Evolutionary conservation across 1,284 basidiomycete genomes (phyloP).

Genomic region (Volvariella volvacea): DNA sequence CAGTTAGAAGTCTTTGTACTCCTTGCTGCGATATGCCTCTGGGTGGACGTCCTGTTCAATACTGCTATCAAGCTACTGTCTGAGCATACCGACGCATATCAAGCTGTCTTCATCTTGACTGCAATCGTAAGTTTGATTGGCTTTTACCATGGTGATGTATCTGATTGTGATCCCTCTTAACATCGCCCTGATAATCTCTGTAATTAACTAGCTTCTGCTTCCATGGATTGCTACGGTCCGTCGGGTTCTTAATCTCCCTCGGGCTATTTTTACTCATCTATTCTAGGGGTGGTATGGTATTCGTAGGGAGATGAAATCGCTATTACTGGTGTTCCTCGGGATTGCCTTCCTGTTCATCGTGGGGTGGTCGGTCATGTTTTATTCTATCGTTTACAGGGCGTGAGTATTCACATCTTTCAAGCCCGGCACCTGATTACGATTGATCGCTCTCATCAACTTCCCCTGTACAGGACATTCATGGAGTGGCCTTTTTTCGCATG

Average conservation of each 20-base stretch:
- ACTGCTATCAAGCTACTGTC: slow-evolving; percentile 39
- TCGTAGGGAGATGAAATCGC: slow-evolving; percentile 33
- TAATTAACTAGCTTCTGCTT: slow-evolving; percentile 41
- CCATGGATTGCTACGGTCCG: slow-evolving; percentile 45
- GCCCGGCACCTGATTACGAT: not conserved
- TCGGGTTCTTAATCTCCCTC: slow-evolving; percentile 6
- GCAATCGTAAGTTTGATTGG: slow-evolving; percentile 28
- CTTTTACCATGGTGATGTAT: not conserved
- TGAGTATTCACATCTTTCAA: slow-evolving; percentile 12
- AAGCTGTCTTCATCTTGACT: slow-evolving; percentile 37
- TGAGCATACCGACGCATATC: slow-evolving; percentile 32
- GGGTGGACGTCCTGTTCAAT: slow-evolving; percentile 46
- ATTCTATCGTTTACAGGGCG: slow-evolving; percentile 46
- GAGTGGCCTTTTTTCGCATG: slow-evolving; percentile 51
- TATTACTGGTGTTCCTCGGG: slow-evolving; percentile 38
- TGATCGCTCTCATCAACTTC: not conserved
- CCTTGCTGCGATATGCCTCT: slow-evolving; percentile 42
- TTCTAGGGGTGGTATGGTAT: slow-evolving; percentile 49
- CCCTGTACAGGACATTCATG: slow-evolving; percentile 33
- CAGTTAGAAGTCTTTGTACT: slow-evolving; percentile 52
- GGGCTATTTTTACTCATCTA: no score
- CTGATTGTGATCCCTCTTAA: not conserved
- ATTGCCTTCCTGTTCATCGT: slow-evolving; percentile 31
- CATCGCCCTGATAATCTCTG: no score
- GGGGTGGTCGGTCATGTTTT: slow-evolving; percentile 46